phyloP scores from a whole-genome alignment of 2,329 filamentous ascomycete species.

The Daldinia sp. region DNA sequence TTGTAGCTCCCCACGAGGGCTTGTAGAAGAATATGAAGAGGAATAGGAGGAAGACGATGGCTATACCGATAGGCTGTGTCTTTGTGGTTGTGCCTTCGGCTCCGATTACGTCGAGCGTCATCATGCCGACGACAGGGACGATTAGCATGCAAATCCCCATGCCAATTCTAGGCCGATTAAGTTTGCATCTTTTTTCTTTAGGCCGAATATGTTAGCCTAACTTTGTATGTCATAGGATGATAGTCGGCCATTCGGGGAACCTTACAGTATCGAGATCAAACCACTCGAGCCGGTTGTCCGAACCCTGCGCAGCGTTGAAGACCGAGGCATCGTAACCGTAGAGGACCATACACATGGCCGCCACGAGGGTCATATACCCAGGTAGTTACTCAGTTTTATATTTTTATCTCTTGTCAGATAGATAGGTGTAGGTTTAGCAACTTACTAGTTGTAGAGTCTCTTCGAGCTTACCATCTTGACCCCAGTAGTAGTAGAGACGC shows the following conservation, averaged over 20 bases:
- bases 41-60: conserved; percentile 74
- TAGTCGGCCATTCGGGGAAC: neutral
- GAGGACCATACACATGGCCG: conserved; percentile 77
- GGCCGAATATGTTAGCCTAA: neutral
- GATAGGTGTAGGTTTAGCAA: neutral
- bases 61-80: conserved; percentile 66
- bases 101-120: conserved; percentile 62
- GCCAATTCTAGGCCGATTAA: conserved; percentile 60
- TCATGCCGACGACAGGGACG: conserved; percentile 56
- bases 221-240: neutral
- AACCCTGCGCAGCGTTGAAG: conserved; percentile 76
- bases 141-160: conserved; percentile 77
- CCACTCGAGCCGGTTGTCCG: conserved; percentile 70
- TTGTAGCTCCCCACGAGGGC: conserved; percentile 73
- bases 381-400: conserved; percentile 41
- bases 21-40: conserved; percentile 74
- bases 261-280: conserved; percentile 60
- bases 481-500: neutral
- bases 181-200: conserved; percentile 53
- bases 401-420: conserved; percentile 8
- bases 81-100: conserved; percentile 54
- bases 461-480: conserved; percentile 48
- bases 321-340: conserved; percentile 79
- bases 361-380: conserved; percentile 75
- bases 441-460: conserved; percentile 57